Evolutionary conservation across 192 early-diverging fungal genomes (phyloP).

Genomic region (Paraglomus brasilianum): DNA sequence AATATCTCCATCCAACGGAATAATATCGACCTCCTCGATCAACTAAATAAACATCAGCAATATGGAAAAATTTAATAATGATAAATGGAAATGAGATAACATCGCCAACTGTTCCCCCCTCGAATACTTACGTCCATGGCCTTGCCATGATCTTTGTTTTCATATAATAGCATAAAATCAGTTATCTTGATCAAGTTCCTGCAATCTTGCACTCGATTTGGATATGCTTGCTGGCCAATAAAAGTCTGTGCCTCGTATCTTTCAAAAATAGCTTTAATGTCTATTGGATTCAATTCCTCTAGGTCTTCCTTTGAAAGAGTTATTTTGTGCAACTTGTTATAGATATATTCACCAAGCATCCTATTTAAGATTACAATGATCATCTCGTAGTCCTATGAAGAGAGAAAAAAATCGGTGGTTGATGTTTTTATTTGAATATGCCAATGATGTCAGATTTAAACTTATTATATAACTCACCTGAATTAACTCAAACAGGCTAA

Average conservation of each 20-base stretch:
- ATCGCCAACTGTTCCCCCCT: slow-evolving; percentile 31
- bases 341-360: slow-evolving; percentile 34
- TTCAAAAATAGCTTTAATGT: neutral
- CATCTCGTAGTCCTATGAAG: slow-evolving; percentile 36
- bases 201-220: neutral
- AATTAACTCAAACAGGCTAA: slow-evolving; percentile 16
- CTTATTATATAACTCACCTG: slow-evolving; percentile 3
- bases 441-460: neutral
- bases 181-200: neutral
- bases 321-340: neutral
- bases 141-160: slow-evolving; percentile 21
- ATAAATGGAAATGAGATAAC: slow-evolving; percentile 34
- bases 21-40: slow-evolving; percentile 59
- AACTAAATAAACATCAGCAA: slow-evolving; percentile 65
- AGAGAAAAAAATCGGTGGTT: neutral
- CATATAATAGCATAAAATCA: slow-evolving; percentile 21
- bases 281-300: slow-evolving; percentile 21
- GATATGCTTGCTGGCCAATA: neutral
- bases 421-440: neutral
- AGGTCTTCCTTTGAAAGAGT: neutral
- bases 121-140: slow-evolving; percentile 13
- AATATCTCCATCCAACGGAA: slow-evolving; percentile 65
- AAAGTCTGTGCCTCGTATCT: neutral
- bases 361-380: slow-evolving; percentile 30
- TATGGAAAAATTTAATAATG: slow-evolving; percentile 47